Conservation (phyloP, 805 yeast species). For the Saccharomycopsis malanga region DNA sequence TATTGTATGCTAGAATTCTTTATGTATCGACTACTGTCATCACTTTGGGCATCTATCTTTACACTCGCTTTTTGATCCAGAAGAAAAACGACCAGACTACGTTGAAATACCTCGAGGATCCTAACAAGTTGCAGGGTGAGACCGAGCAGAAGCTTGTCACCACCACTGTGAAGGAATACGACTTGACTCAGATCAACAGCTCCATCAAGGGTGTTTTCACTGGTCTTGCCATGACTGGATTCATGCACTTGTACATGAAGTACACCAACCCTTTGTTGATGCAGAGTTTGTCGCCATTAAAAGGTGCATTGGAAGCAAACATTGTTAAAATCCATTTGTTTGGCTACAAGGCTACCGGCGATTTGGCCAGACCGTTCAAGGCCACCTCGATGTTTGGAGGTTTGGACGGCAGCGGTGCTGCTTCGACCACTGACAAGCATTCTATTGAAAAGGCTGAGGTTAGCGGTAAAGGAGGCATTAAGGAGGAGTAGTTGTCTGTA, state of each 20-base stretch:
- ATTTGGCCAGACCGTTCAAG: conserved; percentile 94
- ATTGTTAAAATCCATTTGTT: conserved; percentile 86
- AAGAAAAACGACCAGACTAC: conserved; percentile 87
- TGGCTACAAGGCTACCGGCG: conserved; percentile 78
- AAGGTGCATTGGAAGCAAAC: conserved; percentile 83
- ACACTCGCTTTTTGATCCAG: conserved; percentile 52
- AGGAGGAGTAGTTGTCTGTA: conserved; percentile 87
- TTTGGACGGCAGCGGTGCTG: conserved; percentile 31
- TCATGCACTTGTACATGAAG: conserved; percentile 96
- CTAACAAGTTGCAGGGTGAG: conserved; percentile 71
- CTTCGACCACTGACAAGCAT: conserved; percentile 71
- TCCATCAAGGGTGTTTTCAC: conserved; percentile 81
- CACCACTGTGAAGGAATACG: conserved; percentile 93
- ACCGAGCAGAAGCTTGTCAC: conserved; percentile 68
- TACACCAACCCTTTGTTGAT: conserved; percentile 94
- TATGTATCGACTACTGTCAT: conserved; percentile 61
- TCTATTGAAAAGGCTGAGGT: conserved; percentile 78
- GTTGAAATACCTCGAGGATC: conserved; percentile 82
- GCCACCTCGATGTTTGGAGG: conserved; percentile 70
- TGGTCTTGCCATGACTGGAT: conserved; percentile 92
- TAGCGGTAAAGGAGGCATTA: conserved; percentile 81
- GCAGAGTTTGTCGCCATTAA: conserved; percentile 88
- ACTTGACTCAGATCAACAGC: conserved; percentile 73
- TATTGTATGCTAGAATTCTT: conserved; percentile 67
- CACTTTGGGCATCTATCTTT: conserved; percentile 60